Percentiles rank a stretch among this genome's conserved stretches.
Evolutionary conservation across 108 stramenopile genomes (phyloP).

Genomic region (Nitzschia sp.): DNA sequence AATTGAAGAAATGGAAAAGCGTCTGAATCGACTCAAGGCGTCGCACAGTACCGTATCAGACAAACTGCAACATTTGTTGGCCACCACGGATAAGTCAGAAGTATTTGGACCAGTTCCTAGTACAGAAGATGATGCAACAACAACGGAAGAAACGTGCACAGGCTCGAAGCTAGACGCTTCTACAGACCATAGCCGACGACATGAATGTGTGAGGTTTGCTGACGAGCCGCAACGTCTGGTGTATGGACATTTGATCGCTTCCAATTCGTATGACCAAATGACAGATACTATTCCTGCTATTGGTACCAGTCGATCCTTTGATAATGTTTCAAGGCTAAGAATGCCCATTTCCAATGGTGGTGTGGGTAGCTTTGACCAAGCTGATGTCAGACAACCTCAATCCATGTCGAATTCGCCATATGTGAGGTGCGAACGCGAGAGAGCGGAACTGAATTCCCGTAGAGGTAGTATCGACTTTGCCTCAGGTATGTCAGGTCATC

Average conservation of each 20-base stretch:
- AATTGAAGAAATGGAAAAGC: constrained; percentile 13
- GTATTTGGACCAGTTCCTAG: constrained; percentile 16
- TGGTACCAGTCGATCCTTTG: constrained; percentile 8
- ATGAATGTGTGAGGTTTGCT: not conserved
- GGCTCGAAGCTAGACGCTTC: no score
- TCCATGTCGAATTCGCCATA: not conserved
- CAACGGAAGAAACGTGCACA: no score
- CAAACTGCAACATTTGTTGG: not conserved
- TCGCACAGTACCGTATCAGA: not conserved
- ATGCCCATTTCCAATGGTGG: no score
- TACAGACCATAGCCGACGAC: not conserved
- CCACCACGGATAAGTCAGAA: not conserved
- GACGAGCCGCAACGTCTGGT: not conserved
- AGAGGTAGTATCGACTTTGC: constrained; percentile 33
- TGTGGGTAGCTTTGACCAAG: not conserved
- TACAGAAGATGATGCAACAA: not conserved
- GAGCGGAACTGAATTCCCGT: not conserved
- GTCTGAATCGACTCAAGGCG: not conserved
- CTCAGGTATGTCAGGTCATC: constrained; percentile 38
- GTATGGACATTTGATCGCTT: not conserved
- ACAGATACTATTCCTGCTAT: not conserved
- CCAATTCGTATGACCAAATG: constrained; percentile 17
- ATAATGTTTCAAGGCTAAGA: not conserved
- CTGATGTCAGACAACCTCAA: not conserved
- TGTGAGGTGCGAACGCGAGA: not conserved